Evolutionary conservation across 768 basidiomycete genomes (phyloP).

Genomic region (Suillus spraguei): DNA sequence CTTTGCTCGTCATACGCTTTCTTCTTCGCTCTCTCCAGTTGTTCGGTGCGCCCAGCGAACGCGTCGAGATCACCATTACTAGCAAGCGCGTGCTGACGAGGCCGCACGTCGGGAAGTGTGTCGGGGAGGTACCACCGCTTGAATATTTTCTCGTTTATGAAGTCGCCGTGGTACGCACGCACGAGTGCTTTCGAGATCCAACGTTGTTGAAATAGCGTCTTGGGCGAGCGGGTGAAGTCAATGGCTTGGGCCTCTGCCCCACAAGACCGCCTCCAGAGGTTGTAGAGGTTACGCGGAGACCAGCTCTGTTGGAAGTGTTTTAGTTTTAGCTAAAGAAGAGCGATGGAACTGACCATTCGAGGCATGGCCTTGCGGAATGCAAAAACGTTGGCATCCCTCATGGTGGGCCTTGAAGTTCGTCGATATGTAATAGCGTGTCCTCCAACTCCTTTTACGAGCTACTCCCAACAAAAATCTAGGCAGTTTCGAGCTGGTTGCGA

Average conservation of each 20-base stretch:
- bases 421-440: background rate
- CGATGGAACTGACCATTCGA: constrained; percentile 62
- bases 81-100: too few relatives aligned
- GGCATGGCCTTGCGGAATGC: constrained; percentile 60
- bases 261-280: constrained; percentile 78
- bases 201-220: constrained; percentile 72
- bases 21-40: too few relatives aligned
- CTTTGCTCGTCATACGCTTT: too few relatives aligned
- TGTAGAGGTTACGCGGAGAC: constrained; percentile 86
- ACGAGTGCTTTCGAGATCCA: constrained; percentile 81
- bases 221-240: constrained; percentile 52
- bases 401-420: constrained; percentile 25
- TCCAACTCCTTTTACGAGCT: too few relatives aligned
- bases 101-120: too few relatives aligned
- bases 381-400: constrained; percentile 53
- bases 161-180: too few relatives aligned
- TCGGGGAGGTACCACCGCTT: too few relatives aligned
- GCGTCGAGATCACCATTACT: too few relatives aligned
- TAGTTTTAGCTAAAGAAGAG: constrained; percentile 15
- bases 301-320: constrained; percentile 69
- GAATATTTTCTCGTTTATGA: too few relatives aligned
- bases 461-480: too few relatives aligned
- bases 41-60: too few relatives aligned
- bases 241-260: constrained; percentile 48
- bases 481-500: background rate